Base-by-base conservation (phyloP, 768 basidiomycete genomes). In the Sutorius australiensis region DNA sequence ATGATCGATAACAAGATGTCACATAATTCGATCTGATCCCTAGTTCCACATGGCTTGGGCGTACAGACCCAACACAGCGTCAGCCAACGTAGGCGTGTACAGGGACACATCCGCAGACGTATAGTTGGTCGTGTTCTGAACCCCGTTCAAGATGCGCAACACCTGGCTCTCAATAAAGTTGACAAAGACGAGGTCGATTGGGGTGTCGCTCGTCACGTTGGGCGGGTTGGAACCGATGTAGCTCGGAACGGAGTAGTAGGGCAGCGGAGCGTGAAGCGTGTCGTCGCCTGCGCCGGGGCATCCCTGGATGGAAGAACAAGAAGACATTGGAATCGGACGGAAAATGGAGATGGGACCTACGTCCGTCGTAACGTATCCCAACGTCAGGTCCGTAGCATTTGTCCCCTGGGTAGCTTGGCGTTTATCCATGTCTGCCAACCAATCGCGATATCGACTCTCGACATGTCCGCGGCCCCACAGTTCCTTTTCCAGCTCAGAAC, bases 211-310 rank as follows among this genome's bases (percentile, higher is more conserved):
- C 0, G 79, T 54, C 13, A 82, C 76, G 21, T 72, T 63, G 3
- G 87, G 84, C 3, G 79, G 64, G 27, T 73, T 67, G 0, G 84
- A 85, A 14, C 74, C 75, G 53, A 89, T 75, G 62, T 83, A 90
- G 61, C 77, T 74, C 0, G 86, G 86, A 3, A 72, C 55, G 5
- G 65, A 48, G 67, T 77, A 80, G 68, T 78, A 80, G 5, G 85
- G 77, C 47, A 87, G 64, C 3, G 88, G 81, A 2, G 71, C 59
- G 65, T 93, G 91, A 0, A 69, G 67, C 3, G 77, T 81, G 60
- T 92, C 91, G 63, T 92, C 90, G 2, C 89, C 91, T 9, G 80
- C 69, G 3, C 84, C 87, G 2, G 87, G 84, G 64, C 90, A 91
- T 2, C 80, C 71, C 87, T 83, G 50, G 10, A 14, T 31, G 17